These are phyloP conservation scores for Zea mays DNA, from an alignment of 176 grass and related monocot genomes.

Conservation along the genomic window DNA sequence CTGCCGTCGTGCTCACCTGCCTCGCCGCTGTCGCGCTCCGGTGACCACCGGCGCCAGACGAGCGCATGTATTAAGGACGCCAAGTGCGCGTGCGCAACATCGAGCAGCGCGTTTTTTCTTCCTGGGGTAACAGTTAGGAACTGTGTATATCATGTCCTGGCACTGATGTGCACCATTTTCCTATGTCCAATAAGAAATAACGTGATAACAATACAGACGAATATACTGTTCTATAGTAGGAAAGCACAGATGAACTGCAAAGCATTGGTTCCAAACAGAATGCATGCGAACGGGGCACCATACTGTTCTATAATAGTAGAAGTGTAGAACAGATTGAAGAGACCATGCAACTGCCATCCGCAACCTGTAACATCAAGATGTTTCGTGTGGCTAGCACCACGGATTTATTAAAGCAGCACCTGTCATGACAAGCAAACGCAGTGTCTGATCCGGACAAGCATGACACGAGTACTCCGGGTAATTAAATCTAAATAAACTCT, in stretches of 20 bases:
- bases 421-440: neutral
- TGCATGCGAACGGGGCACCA: neutral
- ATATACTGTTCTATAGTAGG: no score
- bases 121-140: no score
- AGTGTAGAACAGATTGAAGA: constrained; percentile 12
- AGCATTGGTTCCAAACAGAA: constrained; percentile 9
- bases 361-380: neutral
- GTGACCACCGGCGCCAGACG: neutral
- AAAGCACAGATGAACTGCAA: neutral
- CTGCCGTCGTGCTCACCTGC: constrained; percentile 50
- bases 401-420: neutral
- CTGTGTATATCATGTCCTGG: no score
- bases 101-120: no score
- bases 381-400: neutral
- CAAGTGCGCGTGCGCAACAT: no score
- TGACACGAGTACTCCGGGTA: neutral
- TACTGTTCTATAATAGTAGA: neutral
- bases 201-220: no score
- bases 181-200: no score
- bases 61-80: no score
- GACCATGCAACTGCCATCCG: neutral
- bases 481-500: no score
- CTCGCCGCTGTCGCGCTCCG: constrained; percentile 44
- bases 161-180: no score
- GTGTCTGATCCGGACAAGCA: neutral